Evolutionary conservation across 768 basidiomycete genomes (phyloP), one percentile per base, ranked within the genome.

Genomic region (Myochromella boudieri): DNA sequence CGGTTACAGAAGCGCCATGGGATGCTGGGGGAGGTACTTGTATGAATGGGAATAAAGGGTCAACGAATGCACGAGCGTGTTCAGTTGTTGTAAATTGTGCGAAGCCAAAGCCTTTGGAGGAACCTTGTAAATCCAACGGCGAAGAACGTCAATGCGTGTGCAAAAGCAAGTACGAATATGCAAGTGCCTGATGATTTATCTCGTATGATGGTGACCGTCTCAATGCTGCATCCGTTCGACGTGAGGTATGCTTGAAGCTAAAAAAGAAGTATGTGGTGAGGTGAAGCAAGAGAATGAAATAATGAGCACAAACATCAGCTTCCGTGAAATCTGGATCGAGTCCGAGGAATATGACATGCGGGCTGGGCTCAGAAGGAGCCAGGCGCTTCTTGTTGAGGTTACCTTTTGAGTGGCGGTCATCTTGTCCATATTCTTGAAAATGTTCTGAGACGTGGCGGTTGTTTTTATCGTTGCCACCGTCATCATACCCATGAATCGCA

Each of bases 171-270:
- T 82, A 83, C 77, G 81, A 87, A 87, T 74, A 72, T 85, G 82
- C 78, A 89, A 88, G 81, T 85, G 85, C 94, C 94, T 81, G 95
- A 87, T 80, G 83, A 79, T 83, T 89, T 89, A 67, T 97, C 95
- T 77, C 90, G 85, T 66, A 97, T 95, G 58, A 98, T 95, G 60
- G 93, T 97, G 60, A 91, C 88, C 48, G 87, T 86, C 71, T 91
- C 88, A 59, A 90, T 74, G 64, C 72, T 80, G 73, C 83, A 91
- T 43, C 84, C 83, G 60, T 85, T 74, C 51, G 78, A 78, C 56
- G 77, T 71, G 57, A 91, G 81, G 68, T 83, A 89, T 51, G 82
- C 80, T 72, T 90, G 85, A 61, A 93, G 78, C 91, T 92, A 68
- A 66, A 51, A 62, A 53, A 54, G 46, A 55, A 59, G 52, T 42